A percentile compares a stretch with the other conserved stretches of the same genome.
phyloP scores from a whole-genome alignment of 2,329 filamentous ascomycete genomes.

The Epichloe hybrida region DNA sequence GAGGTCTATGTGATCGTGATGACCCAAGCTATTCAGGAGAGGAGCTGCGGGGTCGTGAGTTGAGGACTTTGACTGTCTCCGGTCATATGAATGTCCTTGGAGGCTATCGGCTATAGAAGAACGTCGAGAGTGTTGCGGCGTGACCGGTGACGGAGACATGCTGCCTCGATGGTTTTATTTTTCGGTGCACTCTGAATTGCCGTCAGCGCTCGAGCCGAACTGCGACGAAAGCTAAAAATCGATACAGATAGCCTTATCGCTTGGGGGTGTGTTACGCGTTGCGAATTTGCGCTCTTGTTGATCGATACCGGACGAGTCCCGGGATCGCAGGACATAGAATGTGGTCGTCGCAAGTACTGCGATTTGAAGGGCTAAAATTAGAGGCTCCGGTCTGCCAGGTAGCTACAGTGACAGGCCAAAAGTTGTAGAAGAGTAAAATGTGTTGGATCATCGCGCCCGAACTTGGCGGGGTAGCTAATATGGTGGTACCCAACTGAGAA shows the following conservation, averaged over 20 bases:
- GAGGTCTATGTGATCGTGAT: slow-evolving; percentile 34
- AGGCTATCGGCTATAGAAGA: slow-evolving; percentile 40
- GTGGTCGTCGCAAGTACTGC: not conserved
- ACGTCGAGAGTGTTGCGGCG: slow-evolving; percentile 45
- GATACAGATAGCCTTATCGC: not conserved
- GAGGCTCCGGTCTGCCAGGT: not conserved
- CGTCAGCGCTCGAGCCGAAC: not conserved
- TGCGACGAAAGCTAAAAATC: not conserved
- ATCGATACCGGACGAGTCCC: not conserved
- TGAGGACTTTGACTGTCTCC: slow-evolving; percentile 38
- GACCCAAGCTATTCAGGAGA: slow-evolving; percentile 33
- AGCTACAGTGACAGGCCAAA: not conserved
- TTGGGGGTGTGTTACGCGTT: not conserved
- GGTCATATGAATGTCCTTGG: slow-evolving; percentile 30
- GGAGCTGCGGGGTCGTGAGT: slow-evolving; percentile 36
- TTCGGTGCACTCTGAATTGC: not conserved
- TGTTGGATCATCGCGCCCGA: too few relatives aligned
- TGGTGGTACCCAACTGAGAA: too few relatives aligned
- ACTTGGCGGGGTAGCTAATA: too few relatives aligned
- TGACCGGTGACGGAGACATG: slow-evolving; percentile 14
- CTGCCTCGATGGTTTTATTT: not conserved
- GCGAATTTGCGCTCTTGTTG: not conserved
- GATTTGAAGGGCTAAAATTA: not conserved
- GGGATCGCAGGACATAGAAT: not conserved
- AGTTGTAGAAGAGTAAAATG: too few relatives aligned